Percentiles rank a stretch among this genome's conserved stretches.
These are phyloP conservation scores for Teunomyces tritomae DNA, from an alignment of 805 yeast genomes.

Conservation along the genomic window DNA sequence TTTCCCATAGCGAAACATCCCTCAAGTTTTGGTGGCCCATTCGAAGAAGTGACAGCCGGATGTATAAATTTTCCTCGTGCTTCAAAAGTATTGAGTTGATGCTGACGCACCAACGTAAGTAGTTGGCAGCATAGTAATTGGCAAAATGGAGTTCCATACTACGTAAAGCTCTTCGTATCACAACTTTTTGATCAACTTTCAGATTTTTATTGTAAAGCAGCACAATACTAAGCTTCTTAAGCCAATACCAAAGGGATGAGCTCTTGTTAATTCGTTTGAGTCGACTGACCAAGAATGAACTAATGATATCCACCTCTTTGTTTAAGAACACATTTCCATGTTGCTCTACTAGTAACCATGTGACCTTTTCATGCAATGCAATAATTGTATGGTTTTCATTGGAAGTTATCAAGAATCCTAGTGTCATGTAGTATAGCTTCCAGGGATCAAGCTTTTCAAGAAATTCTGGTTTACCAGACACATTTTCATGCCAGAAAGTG, in stretches of 20 bases:
- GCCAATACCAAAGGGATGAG: constrained; percentile 35
- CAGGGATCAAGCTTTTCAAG: constrained; percentile 4
- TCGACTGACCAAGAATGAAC: constrained; percentile 28
- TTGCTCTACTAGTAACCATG: constrained; percentile 9
- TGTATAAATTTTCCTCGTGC: background rate
- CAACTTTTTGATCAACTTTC: background rate
- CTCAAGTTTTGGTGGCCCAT: constrained; percentile 12
- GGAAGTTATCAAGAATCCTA: constrained; percentile 36
- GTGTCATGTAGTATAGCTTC: constrained; percentile 26
- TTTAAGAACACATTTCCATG: constrained; percentile 8
- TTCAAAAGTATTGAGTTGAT: constrained; percentile 5
- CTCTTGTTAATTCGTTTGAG: constrained; percentile 38
- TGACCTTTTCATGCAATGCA: constrained; percentile 24
- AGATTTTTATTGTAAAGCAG: background rate
- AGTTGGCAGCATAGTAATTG: constrained; percentile 37
- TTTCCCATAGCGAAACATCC: constrained; percentile 19
- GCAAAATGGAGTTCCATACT: constrained; percentile 37
- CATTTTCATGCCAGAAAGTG: constrained; percentile 22
- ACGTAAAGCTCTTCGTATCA: constrained; percentile 18
- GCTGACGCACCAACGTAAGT: constrained; percentile 28
- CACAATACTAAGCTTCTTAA: constrained; percentile 23
- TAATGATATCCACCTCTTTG: constrained; percentile 28
- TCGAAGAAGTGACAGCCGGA: background rate
- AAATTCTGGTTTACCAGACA: background rate
- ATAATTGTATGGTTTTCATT: constrained; percentile 37